Evolutionary conservation across 495 filamentous ascomycete genomes (phyloP), one percentile per base, ranked within the genome.

Genomic region (Xylaria flabelliformis): DNA sequence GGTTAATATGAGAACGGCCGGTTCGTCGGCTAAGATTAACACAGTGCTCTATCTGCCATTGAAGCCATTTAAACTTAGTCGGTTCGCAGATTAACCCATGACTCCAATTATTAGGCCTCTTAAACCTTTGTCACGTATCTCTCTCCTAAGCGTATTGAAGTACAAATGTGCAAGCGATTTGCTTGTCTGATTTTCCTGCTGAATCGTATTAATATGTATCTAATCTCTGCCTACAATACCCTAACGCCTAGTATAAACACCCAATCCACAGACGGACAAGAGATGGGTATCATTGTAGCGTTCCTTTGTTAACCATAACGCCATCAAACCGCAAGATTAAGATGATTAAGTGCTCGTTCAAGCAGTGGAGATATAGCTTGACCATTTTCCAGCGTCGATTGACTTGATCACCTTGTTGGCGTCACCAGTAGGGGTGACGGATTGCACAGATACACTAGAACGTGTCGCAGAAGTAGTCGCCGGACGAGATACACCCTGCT

Each of bases 331-430:
- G 64, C 44, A 29, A 17, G 21, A 51, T 50, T 66, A 36, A 66
- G 39, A 36, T 50, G 32, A n/a, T n/a, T 17, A 51, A n/a, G 9
- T 24, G 44, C 44, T 44, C 29, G 42, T 4, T 66, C n/a, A 4
- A 66, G 42, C 9, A 66, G 21, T n/a, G 44, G 29, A 39, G 67
- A 46, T 13, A 72, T 39, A 46, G 13, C 8, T 34, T 51, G 46
- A 0, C 36, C n/a, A 1, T 32, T 44, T 15, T 63, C 19, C 32
- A 39, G 17, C 56, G n/a, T 61, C 6, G 56, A 39, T 61, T 19
- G 32, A 17, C 34, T 61, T 39, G 17, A 36, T 12, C 17, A 9
- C 56, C 10, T 36, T 61, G 21, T 61, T 34, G 6, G 29, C 26
- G 55, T 58, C 17, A 15, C 17, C 8, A 39, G 7, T 36, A 21